Percentiles rank a stretch among this genome's conserved stretches.
These are phyloP conservation scores for Camellia granthamiana DNA, from an alignment of 148 eudicot genomes.

Conservation along the genomic window DNA sequence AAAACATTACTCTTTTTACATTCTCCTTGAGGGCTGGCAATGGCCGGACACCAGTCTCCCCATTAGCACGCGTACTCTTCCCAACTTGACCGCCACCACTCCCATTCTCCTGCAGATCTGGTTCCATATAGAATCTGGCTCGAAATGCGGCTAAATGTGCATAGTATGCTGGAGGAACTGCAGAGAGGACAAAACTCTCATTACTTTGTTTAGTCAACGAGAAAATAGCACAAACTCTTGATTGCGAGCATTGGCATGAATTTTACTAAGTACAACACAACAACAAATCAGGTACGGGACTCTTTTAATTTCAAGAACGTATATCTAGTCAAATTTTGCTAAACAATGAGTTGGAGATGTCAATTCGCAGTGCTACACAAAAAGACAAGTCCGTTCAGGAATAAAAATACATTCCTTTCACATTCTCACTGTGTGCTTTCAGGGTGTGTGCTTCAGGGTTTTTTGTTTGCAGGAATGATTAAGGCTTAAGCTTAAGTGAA, in stretches of 20 bases:
- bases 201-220: background rate
- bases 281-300: too few species aligned
- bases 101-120: conserved; percentile 47
- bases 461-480: too few species aligned
- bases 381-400: too few species aligned
- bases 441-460: too few species aligned
- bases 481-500: background rate
- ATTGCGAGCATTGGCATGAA: too few species aligned
- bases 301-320: too few species aligned
- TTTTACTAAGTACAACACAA: too few species aligned
- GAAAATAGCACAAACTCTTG: background rate
- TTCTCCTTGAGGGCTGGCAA: conserved; percentile 68
- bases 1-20: conserved; percentile 70
- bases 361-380: too few species aligned
- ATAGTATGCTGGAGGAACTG: conserved; percentile 90
- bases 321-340: too few species aligned
- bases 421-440: background rate
- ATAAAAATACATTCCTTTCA: too few species aligned
- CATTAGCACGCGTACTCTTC: conserved; percentile 28
- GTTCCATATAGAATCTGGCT: conserved; percentile 75
- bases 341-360: background rate
- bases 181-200: conserved; percentile 3
- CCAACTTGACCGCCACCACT: conserved; percentile 25
- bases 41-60: conserved; percentile 49
- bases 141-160: conserved; percentile 82